Percentiles rank a stretch among this genome's conserved stretches.
Conservation (phyloP, 352 stramenopile genomes). For the Globisporangium takayamanum region DNA sequence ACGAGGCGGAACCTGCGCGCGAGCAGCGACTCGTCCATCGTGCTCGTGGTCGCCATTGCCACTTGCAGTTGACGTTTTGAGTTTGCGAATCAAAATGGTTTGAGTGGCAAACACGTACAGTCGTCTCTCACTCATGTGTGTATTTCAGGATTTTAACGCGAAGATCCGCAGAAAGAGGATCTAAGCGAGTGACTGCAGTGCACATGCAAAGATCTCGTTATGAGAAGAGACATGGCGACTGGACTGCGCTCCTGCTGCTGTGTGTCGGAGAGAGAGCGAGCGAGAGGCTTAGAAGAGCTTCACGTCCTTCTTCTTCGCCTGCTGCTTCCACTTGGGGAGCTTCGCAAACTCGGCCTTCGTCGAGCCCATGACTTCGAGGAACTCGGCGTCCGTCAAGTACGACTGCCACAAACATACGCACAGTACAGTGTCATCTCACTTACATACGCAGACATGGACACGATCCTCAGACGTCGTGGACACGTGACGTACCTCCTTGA, state of each 20-base stretch:
- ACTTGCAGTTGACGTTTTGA: not conserved
- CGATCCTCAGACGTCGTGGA: slow-evolving; percentile 2
- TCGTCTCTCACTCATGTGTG: too few relatives aligned
- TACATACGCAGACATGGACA: not conserved
- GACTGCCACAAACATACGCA: slow-evolving; percentile 19
- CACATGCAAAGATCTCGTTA: too few relatives aligned
- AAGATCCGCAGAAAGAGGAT: too few relatives aligned
- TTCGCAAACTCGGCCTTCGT: slow-evolving; percentile 53
- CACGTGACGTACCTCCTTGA: slow-evolving; percentile 44
- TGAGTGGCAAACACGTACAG: too few relatives aligned
- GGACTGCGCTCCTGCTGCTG: too few relatives aligned
- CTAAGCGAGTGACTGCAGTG: too few relatives aligned
- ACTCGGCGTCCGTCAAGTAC: slow-evolving; percentile 81
- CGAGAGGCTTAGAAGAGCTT: slow-evolving; percentile 65
- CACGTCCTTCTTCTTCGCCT: slow-evolving; percentile 84
- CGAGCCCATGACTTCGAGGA: slow-evolving; percentile 57
- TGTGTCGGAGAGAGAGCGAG: too few relatives aligned
- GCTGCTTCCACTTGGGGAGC: slow-evolving; percentile 83
- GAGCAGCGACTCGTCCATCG: slow-evolving; percentile 1
- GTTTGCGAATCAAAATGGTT: not conserved
- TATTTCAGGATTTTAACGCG: too few relatives aligned
- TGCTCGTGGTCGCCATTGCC: not conserved
- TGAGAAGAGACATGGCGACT: too few relatives aligned
- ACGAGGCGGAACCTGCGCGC: slow-evolving; percentile 38
- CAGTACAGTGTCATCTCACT: not conserved